Evolutionary conservation across 306 rosid species (phyloP), one percentile per base, ranked within the genome.

Genomic region (Trichosanthes truncata): DNA sequence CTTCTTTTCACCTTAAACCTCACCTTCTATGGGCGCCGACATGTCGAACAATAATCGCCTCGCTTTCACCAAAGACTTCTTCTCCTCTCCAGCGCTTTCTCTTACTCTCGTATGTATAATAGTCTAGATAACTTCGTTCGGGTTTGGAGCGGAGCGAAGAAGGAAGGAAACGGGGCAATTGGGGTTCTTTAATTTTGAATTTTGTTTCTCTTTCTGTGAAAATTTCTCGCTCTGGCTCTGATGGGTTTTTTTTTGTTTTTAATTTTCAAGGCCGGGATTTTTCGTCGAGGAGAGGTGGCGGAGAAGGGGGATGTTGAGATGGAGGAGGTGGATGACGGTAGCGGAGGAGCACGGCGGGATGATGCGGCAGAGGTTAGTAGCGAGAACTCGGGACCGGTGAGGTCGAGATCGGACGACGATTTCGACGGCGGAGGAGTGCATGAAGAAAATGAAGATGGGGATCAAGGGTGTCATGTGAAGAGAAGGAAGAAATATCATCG

Each of bases 401-500:
- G 92, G 84, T 96, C 99, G 12, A 93, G 96, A 84, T 96, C 99
- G 40, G 96, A 91, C 0, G 99, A 93, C 56, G 97, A 93, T 23
- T 86, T 89, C n/a, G 97, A 89, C 20, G 91, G 81, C 1, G 93
- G 86, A 66, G 93, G 89, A 46, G 96, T 84, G 36, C 87, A 84
- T 2, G 90, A 88, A 0, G 90, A 88, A 14, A 96, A 76, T 13
- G 93, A 76, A 0, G 89, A 84, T 52, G 92, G 18, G 15, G 82
- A 59, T 46, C 68, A 85, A 65, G 87, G 85, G 78, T 85, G 66
- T 35, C 93, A 87, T 66, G 88, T 87, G 78, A 95, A 93, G 88
- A 96, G 88, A 77, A 90, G 97, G 63, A 96, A 96, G 87, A 96
- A 96, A 82, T 96, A 96, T 83, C 99, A 96, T 31, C 80, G 99